phyloP scores from a whole-genome alignment of 2,329 filamentous ascomycete species.

The Beauveria rudraprayagi region DNA sequence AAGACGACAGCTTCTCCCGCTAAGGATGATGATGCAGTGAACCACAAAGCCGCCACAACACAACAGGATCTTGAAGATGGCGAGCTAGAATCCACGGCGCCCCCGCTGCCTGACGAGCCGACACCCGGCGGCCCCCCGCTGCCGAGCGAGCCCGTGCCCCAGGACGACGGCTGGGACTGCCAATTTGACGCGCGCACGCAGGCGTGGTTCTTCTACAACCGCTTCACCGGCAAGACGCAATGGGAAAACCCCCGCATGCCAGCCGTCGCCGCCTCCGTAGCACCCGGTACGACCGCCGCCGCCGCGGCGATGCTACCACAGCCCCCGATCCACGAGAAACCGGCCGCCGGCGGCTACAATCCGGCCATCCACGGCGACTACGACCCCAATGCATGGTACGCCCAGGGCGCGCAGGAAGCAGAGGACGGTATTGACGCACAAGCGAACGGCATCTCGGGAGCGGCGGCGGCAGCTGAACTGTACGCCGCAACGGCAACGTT shows the following conservation, averaged over 20 bases:
- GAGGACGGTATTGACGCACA: constrained; percentile 21
- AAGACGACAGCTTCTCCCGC: background rate
- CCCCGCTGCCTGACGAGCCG: constrained; percentile 30
- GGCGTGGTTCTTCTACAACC: constrained; percentile 79
- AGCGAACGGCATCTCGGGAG: constrained; percentile 8
- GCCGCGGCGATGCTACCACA: constrained; percentile 19
- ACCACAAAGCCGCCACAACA: background rate
- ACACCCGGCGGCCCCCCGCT: constrained; percentile 23
- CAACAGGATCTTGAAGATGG: constrained; percentile 16
- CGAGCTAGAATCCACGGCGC: constrained; percentile 20
- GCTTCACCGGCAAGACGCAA: constrained; percentile 64
- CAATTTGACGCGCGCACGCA: constrained; percentile 64
- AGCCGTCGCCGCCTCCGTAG: constrained; percentile 21
- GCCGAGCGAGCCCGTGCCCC: constrained; percentile 41
- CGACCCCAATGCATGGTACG: constrained; percentile 93
- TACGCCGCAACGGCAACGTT: constrained; percentile 70
- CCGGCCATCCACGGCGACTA: constrained; percentile 94
- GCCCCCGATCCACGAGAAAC: constrained; percentile 28
- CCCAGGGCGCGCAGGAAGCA: constrained; percentile 41
- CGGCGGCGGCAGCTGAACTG: constrained; percentile 31
- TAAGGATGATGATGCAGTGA: background rate
- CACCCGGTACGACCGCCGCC: constrained; percentile 12
- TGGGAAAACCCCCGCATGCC: constrained; percentile 82
- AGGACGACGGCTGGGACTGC: constrained; percentile 72
- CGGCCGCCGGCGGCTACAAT: constrained; percentile 72